Evolutionary conservation across 768 basidiomycete genomes (phyloP).

Genomic region (Tylopilus plumbeoviolaceoides): DNA sequence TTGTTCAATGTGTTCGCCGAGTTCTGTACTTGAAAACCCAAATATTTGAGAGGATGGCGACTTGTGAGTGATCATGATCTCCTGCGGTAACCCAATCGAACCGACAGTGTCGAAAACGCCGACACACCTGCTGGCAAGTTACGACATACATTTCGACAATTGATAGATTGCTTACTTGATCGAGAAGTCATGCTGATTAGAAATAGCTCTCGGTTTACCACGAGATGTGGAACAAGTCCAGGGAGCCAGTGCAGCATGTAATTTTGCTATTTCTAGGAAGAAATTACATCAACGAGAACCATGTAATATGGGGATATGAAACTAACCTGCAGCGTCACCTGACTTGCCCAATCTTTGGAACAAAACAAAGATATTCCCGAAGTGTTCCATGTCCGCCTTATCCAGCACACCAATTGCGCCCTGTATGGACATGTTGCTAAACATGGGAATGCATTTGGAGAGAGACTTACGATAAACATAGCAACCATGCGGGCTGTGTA

Average conservation of each 20-base stretch:
- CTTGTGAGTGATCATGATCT: slow-evolving; percentile 49
- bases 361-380: slow-evolving; percentile 55
- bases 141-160: background rate
- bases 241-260: slow-evolving; percentile 45
- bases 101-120: slow-evolving; percentile 82
- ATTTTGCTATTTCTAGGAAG: slow-evolving; percentile 31
- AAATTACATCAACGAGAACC: background rate
- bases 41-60: slow-evolving; percentile 48
- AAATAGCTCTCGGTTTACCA: slow-evolving; percentile 50
- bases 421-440: slow-evolving; percentile 31
- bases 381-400: slow-evolving; percentile 67
- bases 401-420: slow-evolving; percentile 68
- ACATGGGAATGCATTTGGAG: background rate
- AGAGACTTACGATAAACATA: slow-evolving; percentile 40
- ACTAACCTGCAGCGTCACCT: slow-evolving; percentile 41
- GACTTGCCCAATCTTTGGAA: slow-evolving; percentile 62
- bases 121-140: slow-evolving; percentile 43
- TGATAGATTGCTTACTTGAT: slow-evolving; percentile 47
- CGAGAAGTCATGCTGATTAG: slow-evolving; percentile 46
- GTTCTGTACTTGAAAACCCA: slow-evolving; percentile 57
- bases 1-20: slow-evolving; percentile 60
- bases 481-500: slow-evolving; percentile 75
- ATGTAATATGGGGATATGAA: background rate
- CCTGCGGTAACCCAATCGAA: slow-evolving; percentile 64
- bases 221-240: slow-evolving; percentile 54